Percentiles rank a stretch among this genome's conserved stretches.
phyloP scores from a whole-genome alignment of 2,329 filamentous ascomycete species.

The Cladosporium phlei region DNA sequence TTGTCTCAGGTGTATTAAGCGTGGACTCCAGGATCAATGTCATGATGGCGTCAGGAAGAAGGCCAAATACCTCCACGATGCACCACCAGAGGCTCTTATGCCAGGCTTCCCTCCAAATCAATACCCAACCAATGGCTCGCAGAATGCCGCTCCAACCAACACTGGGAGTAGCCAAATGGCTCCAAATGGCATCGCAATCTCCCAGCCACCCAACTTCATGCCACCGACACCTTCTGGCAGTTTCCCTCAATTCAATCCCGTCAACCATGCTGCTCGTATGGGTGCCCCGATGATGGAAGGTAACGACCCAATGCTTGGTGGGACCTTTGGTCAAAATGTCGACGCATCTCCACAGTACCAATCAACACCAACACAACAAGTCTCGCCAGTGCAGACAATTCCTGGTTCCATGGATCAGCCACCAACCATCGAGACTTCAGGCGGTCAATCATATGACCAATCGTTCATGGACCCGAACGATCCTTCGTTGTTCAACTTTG shows the following conservation, averaged over 20 bases:
- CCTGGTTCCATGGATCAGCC: conserved; percentile 42
- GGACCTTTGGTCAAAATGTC: conserved; percentile 35
- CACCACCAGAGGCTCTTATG: conserved; percentile 79
- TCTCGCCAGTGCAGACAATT: conserved; percentile 38
- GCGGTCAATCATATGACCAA: conserved; percentile 45
- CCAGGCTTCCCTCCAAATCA: conserved; percentile 73
- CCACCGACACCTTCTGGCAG: conserved; percentile 32
- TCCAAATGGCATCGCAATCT: conserved; percentile 19
- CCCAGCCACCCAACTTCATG: conserved; percentile 42
- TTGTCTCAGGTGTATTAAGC: conserved; percentile 89
- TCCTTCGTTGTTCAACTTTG: conserved; percentile 90
- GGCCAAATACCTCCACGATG: conserved; percentile 97
- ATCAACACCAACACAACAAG: conserved; percentile 50
- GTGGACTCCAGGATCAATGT: conserved; percentile 82
- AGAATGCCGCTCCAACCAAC: conserved; percentile 1
- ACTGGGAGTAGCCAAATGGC: conserved; percentile 5
- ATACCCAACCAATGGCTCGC: conserved; percentile 26
- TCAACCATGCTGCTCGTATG: conserved; percentile 31
- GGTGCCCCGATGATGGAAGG: conserved; percentile 40
- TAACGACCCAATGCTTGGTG: conserved; percentile 15
- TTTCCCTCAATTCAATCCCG: conserved; percentile 38
- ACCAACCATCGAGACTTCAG: conserved; percentile 29
- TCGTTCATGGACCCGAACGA: conserved; percentile 84
- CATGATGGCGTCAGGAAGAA: conserved; percentile 98
- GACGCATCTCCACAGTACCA: conserved; percentile 67